Evolutionary conservation across 1,139 yeast genomes (phyloP), one percentile per base, ranked within the genome.

Genomic region (Candida tetrigidarum): DNA sequence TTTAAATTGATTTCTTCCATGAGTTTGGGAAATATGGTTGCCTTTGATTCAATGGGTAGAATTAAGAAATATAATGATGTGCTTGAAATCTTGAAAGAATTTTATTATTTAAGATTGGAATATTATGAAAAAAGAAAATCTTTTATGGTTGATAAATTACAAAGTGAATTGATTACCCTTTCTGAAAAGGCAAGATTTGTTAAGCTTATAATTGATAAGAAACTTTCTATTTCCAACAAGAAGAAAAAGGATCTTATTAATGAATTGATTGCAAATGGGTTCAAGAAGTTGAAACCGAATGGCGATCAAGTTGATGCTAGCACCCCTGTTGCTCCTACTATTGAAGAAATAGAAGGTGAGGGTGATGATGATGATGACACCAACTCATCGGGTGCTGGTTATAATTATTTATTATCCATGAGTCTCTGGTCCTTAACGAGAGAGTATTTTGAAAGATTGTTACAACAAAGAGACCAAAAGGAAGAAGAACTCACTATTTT

Each of bases 41-140:
- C 97, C 0, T 95, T 95, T 67, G 98, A 93, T 67, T 81, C 96
- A n/a, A 78, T 80, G 48, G 96, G 97, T 33, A 81, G 95, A 56
- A 89, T 95, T 54, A 89, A 87, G 61, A 88, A 81, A 61, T 95
- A 92, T 62, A 85, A 82, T 12, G 72, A 76, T 42, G 86, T 87
- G 2, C 79, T 81, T 52, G 96, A 91, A 44, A 93, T 95, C 35
- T 71, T 95, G 56, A 76, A 73, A 50, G 98, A 93, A 55, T 95
- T 86, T 64, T 95, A 84, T 63, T 86, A 77, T 57, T 86, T 93
- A 11, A 81, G 99, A 59, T 72, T 95, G 49, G 97, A 92, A 50
- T 89, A 76, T 63, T 95, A 93, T 63, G 97, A 91, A 68, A 86
- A 82, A 62, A 83, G 99, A 58, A 95, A 93, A 62, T 97, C 92